Percentiles rank a stretch among this genome's conserved stretches.
Conservation (phyloP, 768 basidiomycete genomes). For the Cyclocybe aegerita region DNA sequence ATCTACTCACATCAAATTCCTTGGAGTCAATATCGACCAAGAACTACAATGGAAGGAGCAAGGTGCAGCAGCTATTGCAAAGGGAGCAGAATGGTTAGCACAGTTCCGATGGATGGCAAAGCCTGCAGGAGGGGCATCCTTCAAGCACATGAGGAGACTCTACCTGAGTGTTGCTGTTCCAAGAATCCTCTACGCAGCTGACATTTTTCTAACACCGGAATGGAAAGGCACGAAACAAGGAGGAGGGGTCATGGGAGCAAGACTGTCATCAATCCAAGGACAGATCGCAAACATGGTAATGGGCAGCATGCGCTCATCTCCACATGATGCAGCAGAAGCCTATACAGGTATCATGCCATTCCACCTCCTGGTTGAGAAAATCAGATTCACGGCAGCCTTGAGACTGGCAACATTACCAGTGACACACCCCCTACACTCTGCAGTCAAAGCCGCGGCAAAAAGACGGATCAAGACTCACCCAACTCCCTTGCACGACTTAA, state of each 20-base stretch:
- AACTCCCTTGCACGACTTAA: not conserved
- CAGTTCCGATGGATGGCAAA: not conserved
- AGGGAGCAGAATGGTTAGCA: not conserved
- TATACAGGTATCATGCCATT: slow-evolving; percentile 13
- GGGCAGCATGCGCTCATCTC: slow-evolving; percentile 13
- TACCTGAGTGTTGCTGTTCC: not conserved
- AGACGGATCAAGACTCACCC: not conserved
- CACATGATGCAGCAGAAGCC: slow-evolving; percentile 11
- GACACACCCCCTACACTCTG: not conserved
- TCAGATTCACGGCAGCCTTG: not conserved
- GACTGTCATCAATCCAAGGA: slow-evolving; percentile 11
- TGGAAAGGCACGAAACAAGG: no score
- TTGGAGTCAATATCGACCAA: slow-evolving; percentile 5
- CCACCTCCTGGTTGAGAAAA: not conserved
- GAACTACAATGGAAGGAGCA: slow-evolving; percentile 10
- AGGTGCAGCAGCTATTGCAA: not conserved
- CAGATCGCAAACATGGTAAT: slow-evolving; percentile 9
- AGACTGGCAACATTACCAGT: not conserved
- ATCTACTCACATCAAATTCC: not conserved
- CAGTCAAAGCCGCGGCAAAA: not conserved
- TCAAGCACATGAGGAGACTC: not conserved
- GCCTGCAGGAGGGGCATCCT: not conserved
- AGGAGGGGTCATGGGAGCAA: not conserved
- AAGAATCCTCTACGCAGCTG: not conserved
- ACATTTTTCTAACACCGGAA: not conserved